Conservation (phyloP, 2,329 filamentous ascomycete species). For the Herpotrichia juniperi region DNA sequence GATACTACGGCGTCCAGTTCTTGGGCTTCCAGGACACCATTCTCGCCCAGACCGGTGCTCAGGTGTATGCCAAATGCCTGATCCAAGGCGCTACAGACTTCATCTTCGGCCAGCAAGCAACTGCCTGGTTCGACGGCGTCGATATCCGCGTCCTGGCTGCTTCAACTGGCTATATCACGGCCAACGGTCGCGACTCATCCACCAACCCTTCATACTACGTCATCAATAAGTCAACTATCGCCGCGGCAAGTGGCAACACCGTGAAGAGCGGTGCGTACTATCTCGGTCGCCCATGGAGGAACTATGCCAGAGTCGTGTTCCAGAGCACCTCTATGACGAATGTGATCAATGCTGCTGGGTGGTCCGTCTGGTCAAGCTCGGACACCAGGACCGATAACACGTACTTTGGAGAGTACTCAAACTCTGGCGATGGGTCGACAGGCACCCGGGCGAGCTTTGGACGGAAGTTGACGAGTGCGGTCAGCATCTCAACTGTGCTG, state of each 20-base stretch:
- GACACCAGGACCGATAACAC: constrained; percentile 60
- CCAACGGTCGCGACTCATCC: constrained; percentile 38
- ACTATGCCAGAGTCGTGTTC: constrained; percentile 59
- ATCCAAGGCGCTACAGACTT: constrained; percentile 66
- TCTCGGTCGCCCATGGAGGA: constrained; percentile 60
- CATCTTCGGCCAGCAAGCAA: constrained; percentile 62
- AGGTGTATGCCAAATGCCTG: constrained; percentile 62
- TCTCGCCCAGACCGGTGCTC: constrained; percentile 52
- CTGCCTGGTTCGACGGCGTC: constrained; percentile 59
- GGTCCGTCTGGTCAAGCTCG: constrained; percentile 60
- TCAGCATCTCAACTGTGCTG: constrained; percentile 54
- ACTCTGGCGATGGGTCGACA: constrained; percentile 62
- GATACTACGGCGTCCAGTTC: constrained; percentile 63
- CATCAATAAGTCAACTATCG: constrained; percentile 59
- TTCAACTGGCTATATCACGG: constrained; percentile 47
- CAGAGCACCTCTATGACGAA: constrained; percentile 58
- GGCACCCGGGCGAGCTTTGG: constrained; percentile 61
- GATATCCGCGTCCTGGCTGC: constrained; percentile 55
- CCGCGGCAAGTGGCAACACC: constrained; percentile 46
- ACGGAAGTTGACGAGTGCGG: constrained; percentile 46
- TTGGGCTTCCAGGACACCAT: constrained; percentile 64
- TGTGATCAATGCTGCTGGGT: constrained; percentile 66
- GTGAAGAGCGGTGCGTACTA: constrained; percentile 52
- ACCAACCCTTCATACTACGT: constrained; percentile 57
- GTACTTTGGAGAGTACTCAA: constrained; percentile 64